A percentile compares a stretch with the other conserved stretches of the same genome.
Conservation (phyloP, 2,329 filamentous ascomycete species). For the Amylocarpus encephaloides region DNA sequence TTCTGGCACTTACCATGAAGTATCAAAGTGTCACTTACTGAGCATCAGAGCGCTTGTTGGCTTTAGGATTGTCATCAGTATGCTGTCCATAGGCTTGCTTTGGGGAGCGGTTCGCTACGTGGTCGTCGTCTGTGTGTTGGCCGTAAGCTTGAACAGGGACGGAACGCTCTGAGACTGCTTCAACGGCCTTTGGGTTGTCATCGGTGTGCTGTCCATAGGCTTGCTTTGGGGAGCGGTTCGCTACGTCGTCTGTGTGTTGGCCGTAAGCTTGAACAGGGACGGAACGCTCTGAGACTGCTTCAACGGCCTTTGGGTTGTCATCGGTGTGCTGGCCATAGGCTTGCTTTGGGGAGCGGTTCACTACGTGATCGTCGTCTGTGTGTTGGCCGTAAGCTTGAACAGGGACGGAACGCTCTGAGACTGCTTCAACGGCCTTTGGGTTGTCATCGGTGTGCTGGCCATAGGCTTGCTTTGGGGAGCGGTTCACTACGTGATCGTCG, state of each 20-base stretch:
- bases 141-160: background rate
- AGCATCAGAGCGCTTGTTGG: background rate
- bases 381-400: constrained; percentile 4
- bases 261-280: background rate
- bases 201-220: constrained; percentile 1
- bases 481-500: background rate
- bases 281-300: background rate
- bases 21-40: background rate
- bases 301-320: background rate
- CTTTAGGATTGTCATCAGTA: background rate
- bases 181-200: background rate
- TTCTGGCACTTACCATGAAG: constrained; percentile 4
- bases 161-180: background rate
- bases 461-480: background rate
- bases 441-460: constrained; percentile 1
- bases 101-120: background rate
- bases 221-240: background rate
- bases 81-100: background rate
- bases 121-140: background rate
- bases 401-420: background rate
- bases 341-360: background rate
- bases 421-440: background rate
- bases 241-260: background rate
- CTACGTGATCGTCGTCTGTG: background rate
- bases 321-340: constrained; percentile 2